Base-by-base conservation (phyloP, 2,329 filamentous ascomycete species). In the Endothia cerciana region DNA sequence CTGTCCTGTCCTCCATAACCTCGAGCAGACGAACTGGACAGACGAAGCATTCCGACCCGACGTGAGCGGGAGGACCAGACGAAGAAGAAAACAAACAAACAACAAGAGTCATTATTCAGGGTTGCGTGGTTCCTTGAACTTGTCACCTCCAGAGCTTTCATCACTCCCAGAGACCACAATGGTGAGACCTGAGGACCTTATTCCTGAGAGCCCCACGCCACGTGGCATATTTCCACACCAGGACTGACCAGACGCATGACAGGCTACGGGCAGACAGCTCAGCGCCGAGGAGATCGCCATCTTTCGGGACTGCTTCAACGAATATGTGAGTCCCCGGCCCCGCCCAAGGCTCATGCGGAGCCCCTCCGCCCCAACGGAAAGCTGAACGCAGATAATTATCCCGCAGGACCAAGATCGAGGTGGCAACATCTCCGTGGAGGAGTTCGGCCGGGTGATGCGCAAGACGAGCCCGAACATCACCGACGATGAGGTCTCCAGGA, bases 391-490 rank as follows among this genome's bases (percentile, higher is more conserved):
- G 22, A 15, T 5, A 30, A 4, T 6, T 36, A 7, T n/a, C n/a
- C n/a, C n/a, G 7, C 28, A 68, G 65, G 65, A 68, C 45, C 64
- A 65, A 36, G 64, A 62, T 30, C 58, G 53, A 25, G 58, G 53
- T 72, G 76, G 76, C 33, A 77, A 76, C 60, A 78, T 78, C 60
- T 74, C 71, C 5, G 74, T 77, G 7, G 76, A 78, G 57, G 76
- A 79, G 65, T 78, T 78, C 60, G 76, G 74, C 17, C 73, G 75
- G 38, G 77, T 77, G 38, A 77, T 78, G 77, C 72, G 71, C 49
- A 73, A 70, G 71, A 77, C 64, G 68, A 73, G 71, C 69, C 71
- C 68, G 11, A 73, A 73, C 8, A 72, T 68, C 43, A 63, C 73
- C 4, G 64, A 74, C 47, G 77, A 68, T n/a, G 77, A 78, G 65